These are phyloP conservation scores for Beauveria sp. DNA, from an alignment of 2,329 filamentous ascomycete species.

Conservation along the genomic window DNA sequence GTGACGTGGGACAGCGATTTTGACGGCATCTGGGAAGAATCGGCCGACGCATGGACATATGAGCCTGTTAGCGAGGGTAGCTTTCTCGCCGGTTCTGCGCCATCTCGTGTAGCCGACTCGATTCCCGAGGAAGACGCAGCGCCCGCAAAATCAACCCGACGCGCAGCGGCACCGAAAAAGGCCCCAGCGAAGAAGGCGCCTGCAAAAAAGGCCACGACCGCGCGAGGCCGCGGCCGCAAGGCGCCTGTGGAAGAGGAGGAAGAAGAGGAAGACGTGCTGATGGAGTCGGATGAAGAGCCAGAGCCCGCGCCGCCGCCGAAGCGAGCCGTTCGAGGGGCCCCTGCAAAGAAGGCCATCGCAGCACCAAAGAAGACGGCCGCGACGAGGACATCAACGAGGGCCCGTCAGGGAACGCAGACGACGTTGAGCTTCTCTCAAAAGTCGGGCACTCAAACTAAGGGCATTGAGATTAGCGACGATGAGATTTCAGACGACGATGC, in stretches of 20 bases:
- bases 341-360: constrained; percentile 11
- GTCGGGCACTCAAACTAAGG: constrained; percentile 35
- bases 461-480: constrained; percentile 56
- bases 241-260: constrained; percentile 22
- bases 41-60: constrained; percentile 50
- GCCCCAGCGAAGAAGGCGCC: constrained; percentile 40
- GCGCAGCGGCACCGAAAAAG: constrained; percentile 34
- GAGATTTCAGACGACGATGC: constrained; percentile 56
- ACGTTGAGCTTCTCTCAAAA: constrained; percentile 43
- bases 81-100: constrained; percentile 14
- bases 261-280: constrained; percentile 36
- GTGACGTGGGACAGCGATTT: constrained; percentile 82
- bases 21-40: constrained; percentile 78
- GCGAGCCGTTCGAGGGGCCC: constrained; percentile 11
- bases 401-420: constrained; percentile 44
- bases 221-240: constrained; percentile 29
- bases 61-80: constrained; percentile 17
- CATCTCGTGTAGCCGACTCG: constrained; percentile 15
- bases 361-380: constrained; percentile 12
- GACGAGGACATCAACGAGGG: constrained; percentile 19
- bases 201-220: constrained; percentile 21
- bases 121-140: constrained; percentile 40
- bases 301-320: constrained; percentile 23
- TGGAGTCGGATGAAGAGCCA: constrained; percentile 45
- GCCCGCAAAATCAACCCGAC: constrained; percentile 26